Base-by-base conservation (phyloP, 129 eudicot genomes). In the Pittosporum tobira region DNA sequence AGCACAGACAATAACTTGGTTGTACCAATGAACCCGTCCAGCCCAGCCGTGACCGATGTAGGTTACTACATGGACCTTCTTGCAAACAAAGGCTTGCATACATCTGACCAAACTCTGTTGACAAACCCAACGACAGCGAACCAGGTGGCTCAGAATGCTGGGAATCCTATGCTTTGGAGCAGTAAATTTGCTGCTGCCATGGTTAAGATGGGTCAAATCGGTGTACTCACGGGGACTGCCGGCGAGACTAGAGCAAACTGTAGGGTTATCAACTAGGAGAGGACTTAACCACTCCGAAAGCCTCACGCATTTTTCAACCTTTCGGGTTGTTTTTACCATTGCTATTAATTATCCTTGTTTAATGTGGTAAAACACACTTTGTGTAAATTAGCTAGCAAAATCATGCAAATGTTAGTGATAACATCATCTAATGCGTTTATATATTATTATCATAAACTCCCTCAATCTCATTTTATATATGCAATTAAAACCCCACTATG, bases 201-300 rank as follows among this genome's bases (percentile, higher is more conserved):
- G 88, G 88, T 88, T 15, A 77, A 73, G 44, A 82, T 89, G 97
- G 95, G 97, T 14, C 51, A 4, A 25, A 85, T 82, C 31, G 88
- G 79, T 0, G 93, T 82, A 4, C 36, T 73, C 21, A 85, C 88
- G 0, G 95, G 95, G 19, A 70, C 26, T 50, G 67, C 51, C 3
- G 95, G 97, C 22, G 95, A 89, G 67, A 75, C 85, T 29, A 69
- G 97, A 24, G 48, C 47, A 12, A 77, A 75, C 21, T 85, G 95
- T 34, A 73, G 88, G 43, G 79, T 62, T 22, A 59, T 88, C 45
- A 88, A 84, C 63, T 55, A 11, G 19, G 40, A 12, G 40, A 6
- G 7, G 40, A 34, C 7, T 2, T 6, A 2, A 34, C 7, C 10
- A 34, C 40, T 34, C 7, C 0, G 40, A 34, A 1, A 6, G 40